Base-by-base conservation (phyloP, 345 rosid genomes). In the Erucastrum elatum region DNA sequence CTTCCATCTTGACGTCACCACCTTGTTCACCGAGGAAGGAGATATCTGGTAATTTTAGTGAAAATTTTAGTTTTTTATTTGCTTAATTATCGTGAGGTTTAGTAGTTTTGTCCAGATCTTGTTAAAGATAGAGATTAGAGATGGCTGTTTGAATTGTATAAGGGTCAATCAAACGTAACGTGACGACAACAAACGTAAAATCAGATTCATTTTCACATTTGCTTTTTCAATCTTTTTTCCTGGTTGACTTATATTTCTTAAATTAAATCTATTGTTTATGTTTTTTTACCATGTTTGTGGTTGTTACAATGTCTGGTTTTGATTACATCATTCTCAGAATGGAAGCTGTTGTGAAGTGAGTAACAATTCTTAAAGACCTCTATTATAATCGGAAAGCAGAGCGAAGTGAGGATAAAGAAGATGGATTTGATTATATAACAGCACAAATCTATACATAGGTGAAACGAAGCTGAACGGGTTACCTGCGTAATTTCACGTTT, bases 1-100 rank as follows among this genome's bases (percentile, higher is more conserved):
- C 87, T 68, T 87, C 82, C 81, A 89, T 81, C 71, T 80, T 81
- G 82, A 2, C 88, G 0, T 21, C 56, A 21, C 86, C 90, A 0
- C 83, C 88, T 31, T 65, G 92, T 6, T 84, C 85, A 16, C 59
- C 79, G 3, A 88, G 8, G 56, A 51, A 89, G 75, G 88, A 80
- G 1, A 56, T 85, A 74, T 85, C 94, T 66, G 89, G 97, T 86
- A 84, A 71, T n/a, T 13, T 34, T 7, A 17, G 0, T 6, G 25
- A 49, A 13, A 1, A 4, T 41, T 41, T 41, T 10, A 37, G 13
- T 1, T 41, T 10, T 41, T 10, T 37, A 41, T 41, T 46, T 21
- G 0, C 21, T 21, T 21, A 21, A 21, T 21, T 21, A 21, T 21
- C 21, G 21, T 49, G 55, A 29, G 30, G 3, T 2, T 29, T 0